phyloP scores from a whole-genome alignment of 345 rosid genomes.

The Pugionium dolabratum region DNA sequence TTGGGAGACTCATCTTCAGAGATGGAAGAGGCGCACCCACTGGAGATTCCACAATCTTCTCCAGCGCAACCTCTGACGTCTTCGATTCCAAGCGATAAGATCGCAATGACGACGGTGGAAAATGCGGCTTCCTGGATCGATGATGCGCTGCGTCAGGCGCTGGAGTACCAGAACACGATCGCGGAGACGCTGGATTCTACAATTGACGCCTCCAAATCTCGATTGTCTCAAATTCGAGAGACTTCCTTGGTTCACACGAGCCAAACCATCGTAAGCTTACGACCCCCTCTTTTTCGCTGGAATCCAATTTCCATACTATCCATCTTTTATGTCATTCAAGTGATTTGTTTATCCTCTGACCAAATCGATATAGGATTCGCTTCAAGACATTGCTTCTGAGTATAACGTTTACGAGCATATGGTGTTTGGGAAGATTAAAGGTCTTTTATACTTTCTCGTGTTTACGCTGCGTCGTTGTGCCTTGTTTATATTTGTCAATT shows the following conservation, averaged over 20 bases:
- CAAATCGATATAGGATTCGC: slow-evolving; percentile 55
- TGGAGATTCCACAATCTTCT: slow-evolving; percentile 15
- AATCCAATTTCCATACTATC: too few relatives aligned
- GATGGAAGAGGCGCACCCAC: slow-evolving; percentile 24
- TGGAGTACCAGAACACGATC: slow-evolving; percentile 55
- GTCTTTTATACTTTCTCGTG: slow-evolving; percentile 39
- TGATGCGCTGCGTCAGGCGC: slow-evolving; percentile 60
- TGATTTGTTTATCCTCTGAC: too few relatives aligned
- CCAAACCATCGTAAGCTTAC: slow-evolving; percentile 59
- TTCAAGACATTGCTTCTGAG: slow-evolving; percentile 58
- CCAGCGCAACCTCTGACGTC: slow-evolving; percentile 18
- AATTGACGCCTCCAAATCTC: slow-evolving; percentile 53
- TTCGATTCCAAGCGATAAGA: slow-evolving; percentile 24
- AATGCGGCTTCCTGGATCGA: slow-evolving; percentile 71
- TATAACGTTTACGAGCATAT: slow-evolving; percentile 56
- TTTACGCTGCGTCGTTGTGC: slow-evolving; percentile 3
- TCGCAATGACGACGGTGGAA: slow-evolving; percentile 49
- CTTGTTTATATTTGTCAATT: too few relatives aligned
- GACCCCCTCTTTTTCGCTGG: too few relatives aligned
- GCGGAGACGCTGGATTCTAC: slow-evolving; percentile 51
- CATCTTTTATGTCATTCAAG: neutral
- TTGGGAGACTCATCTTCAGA: slow-evolving; percentile 52
- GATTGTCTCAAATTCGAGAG: slow-evolving; percentile 56
- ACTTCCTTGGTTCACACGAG: slow-evolving; percentile 65
- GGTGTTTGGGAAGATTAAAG: slow-evolving; percentile 65